phyloP scores from a whole-genome alignment of 106 monocot genomes.

The Dendrobium nobile region DNA sequence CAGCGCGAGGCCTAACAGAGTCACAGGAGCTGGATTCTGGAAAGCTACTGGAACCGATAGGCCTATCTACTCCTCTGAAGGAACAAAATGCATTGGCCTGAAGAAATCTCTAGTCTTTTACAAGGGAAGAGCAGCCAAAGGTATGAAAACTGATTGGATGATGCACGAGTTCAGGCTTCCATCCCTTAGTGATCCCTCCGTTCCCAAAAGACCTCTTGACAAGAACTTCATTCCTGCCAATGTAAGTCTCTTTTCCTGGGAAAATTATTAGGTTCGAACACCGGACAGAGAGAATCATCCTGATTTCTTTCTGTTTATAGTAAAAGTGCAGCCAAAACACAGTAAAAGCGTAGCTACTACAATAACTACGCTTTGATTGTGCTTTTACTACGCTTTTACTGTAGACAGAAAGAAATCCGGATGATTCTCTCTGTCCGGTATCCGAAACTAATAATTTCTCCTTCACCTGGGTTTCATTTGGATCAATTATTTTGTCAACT shows the following conservation, averaged over 20 bases:
- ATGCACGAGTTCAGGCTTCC: slow-evolving; percentile 95
- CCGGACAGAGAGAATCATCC: no score
- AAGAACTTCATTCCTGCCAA: slow-evolving; percentile 24
- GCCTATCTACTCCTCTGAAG: slow-evolving; percentile 37
- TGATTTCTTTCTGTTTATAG: no score
- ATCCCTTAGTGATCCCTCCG: not conserved
- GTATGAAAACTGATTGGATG: slow-evolving; percentile 93
- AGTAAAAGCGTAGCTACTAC: no score
- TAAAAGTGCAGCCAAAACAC: no score
- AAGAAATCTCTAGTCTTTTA: slow-evolving; percentile 93
- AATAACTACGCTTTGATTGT: no score
- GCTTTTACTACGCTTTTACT: no score
- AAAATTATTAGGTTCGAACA: no score
- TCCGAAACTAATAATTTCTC: no score
- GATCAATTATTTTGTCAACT: not conserved
- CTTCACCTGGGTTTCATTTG: not conserved
- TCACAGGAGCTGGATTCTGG: slow-evolving; percentile 81
- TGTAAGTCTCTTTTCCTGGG: not conserved
- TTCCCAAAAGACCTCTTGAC: slow-evolving; percentile 9
- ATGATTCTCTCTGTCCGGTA: no score
- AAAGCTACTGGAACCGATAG: slow-evolving; percentile 86
- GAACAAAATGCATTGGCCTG: slow-evolving; percentile 50
- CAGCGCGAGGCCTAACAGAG: slow-evolving; percentile 75
- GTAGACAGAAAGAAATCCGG: no score
- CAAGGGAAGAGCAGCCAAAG: slow-evolving; percentile 67